A percentile compares a stretch with the other conserved stretches of the same genome.
Conservation (phyloP, 2,329 filamentous ascomycete genomes). For the Calcarisporium arbuscula region DNA sequence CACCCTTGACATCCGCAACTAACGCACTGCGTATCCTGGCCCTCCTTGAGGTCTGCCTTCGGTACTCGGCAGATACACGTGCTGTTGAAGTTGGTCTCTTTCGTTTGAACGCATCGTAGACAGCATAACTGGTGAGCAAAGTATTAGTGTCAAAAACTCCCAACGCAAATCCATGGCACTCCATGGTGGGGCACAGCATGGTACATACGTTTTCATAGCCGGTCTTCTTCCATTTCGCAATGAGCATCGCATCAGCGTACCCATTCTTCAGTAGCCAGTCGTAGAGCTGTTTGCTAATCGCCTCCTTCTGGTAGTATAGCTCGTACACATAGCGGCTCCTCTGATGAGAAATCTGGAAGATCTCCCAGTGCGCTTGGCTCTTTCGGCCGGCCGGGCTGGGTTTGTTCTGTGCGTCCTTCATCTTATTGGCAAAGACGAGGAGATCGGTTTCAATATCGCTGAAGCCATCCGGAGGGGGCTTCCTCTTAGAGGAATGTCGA, state of each 20-base stretch:
- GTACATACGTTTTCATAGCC: constrained; percentile 91
- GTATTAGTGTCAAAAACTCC: constrained; percentile 17
- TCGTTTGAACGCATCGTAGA: constrained; percentile 94
- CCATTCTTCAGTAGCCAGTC: constrained; percentile 96
- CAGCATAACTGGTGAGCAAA: constrained; percentile 70
- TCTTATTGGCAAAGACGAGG: constrained; percentile 80
- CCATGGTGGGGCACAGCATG: too few species aligned
- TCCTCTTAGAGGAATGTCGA: constrained; percentile 67
- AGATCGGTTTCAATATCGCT: constrained; percentile 83
- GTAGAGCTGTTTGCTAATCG: constrained; percentile 86
- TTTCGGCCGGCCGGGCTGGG: constrained; percentile 72
- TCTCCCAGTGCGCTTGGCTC: constrained; percentile 91
- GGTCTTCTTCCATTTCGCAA: constrained; percentile 99
- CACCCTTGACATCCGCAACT: constrained; percentile 92
- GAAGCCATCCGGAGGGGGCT: constrained; percentile 80
- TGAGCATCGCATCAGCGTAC: constrained; percentile 90
- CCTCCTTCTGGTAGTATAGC: constrained; percentile 95
- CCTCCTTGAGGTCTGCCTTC: constrained; percentile 80
- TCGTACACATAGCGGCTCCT: constrained; percentile 92
- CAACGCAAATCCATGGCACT: too few species aligned
- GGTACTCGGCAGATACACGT: constrained; percentile 97
- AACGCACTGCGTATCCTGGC: constrained; percentile 86
- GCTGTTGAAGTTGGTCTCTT: constrained; percentile 97
- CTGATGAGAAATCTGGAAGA: constrained; percentile 96
- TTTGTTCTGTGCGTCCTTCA: constrained; percentile 92